Evolutionary conservation across 2,329 filamentous ascomycete genomes (phyloP).

Genomic region (Claviceps sp.): DNA sequence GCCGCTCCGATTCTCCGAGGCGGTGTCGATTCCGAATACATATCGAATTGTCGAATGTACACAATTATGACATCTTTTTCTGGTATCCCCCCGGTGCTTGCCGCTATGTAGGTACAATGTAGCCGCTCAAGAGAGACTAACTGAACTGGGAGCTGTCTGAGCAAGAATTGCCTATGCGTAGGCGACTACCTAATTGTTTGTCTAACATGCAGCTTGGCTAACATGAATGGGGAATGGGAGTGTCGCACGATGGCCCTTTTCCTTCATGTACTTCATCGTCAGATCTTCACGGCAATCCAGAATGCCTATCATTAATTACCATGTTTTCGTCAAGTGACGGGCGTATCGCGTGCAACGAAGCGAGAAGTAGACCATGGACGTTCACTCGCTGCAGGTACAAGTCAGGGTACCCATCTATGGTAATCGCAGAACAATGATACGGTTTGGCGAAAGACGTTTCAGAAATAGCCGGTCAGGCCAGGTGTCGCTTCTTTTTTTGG

Average conservation of each 20-base stretch:
- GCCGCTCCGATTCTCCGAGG: neutral
- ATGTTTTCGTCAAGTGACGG: neutral
- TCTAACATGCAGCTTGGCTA: neutral
- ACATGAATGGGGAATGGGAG: neutral
- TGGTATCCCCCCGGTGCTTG: neutral
- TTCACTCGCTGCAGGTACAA: no score
- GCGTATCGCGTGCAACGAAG: no score
- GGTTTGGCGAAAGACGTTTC: no score
- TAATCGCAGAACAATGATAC: no score
- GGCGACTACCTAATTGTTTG: neutral
- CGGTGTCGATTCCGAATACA: neutral
- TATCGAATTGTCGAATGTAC: neutral
- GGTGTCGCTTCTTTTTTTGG: no score
- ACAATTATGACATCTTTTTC: neutral
- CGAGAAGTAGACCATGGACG: no score
- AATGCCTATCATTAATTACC: neutral
- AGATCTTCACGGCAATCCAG: neutral
- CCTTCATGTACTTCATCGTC: neutral
- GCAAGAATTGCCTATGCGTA: neutral
- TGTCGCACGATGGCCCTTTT: neutral
- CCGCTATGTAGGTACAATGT: neutral
- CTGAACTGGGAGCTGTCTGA: neutral
- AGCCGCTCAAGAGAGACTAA: neutral
- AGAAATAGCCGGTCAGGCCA: no score
- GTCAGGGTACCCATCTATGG: no score